These are phyloP conservation scores for Bassia scoparia DNA, from an alignment of 148 eudicot genomes.

Conservation along the genomic window DNA sequence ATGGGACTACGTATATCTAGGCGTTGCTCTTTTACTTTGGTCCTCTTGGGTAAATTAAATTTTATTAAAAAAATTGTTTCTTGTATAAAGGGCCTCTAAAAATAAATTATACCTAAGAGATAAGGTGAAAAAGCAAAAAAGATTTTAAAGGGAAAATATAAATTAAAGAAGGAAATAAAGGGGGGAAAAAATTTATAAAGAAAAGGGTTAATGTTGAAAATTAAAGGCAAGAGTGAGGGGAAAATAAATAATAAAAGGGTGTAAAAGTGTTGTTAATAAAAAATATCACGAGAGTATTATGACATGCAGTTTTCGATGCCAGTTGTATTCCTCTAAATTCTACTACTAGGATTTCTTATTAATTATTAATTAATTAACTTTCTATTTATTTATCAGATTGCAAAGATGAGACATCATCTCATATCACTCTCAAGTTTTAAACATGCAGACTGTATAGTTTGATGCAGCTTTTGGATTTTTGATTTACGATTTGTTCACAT, in stretches of 20 bases:
- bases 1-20: conserved; percentile 40
- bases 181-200: neutral
- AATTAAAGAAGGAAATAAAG: neutral
- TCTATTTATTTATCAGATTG: neutral
- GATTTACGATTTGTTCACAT: too few species aligned
- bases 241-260: neutral
- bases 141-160: too few species aligned
- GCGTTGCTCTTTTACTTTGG: conserved; percentile 27
- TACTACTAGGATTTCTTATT: too few species aligned
- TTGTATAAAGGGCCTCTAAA: neutral
- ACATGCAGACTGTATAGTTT: too few species aligned
- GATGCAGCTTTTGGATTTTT: too few species aligned
- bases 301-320: conserved; percentile 5
- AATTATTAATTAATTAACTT: neutral
- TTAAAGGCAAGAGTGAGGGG: neutral
- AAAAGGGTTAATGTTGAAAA: neutral
- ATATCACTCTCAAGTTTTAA: too few species aligned
- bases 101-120: conserved; percentile 4
- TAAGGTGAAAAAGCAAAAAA: conserved; percentile 10
- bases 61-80: neutral
- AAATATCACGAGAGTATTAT: conserved; percentile 9
- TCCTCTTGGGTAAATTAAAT: conserved; percentile 7
- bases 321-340: conserved; percentile 17
- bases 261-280: neutral
- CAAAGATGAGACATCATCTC: neutral